Evolutionary conservation across 1,284 basidiomycete species (phyloP).

Genomic region (Leccinum solheimii): DNA sequence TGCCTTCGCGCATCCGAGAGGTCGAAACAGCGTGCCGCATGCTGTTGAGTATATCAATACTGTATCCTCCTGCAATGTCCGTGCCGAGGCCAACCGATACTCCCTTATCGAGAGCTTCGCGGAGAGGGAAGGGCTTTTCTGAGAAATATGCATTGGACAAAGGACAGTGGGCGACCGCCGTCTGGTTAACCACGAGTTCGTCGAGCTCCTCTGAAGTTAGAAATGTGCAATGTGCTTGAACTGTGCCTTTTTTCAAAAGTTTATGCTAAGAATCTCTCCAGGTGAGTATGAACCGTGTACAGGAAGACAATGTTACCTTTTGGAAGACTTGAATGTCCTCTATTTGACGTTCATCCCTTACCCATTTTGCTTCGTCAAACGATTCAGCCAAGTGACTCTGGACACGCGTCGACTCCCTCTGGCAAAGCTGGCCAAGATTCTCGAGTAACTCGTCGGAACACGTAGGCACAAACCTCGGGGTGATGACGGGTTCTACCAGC

Average conservation of each 20-base stretch:
- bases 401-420: slow-evolving; percentile 47
- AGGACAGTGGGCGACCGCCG: slow-evolving; percentile 80
- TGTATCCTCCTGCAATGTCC: slow-evolving; percentile 86
- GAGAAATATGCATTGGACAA: slow-evolving; percentile 87
- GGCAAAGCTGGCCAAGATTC: slow-evolving; percentile 57
- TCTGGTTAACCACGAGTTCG: slow-evolving; percentile 51
- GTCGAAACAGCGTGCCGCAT: slow-evolving; percentile 79
- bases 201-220: slow-evolving; percentile 51
- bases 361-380: slow-evolving; percentile 71
- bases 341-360: slow-evolving; percentile 55
- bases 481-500: slow-evolving; percentile 76
- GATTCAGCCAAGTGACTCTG: slow-evolving; percentile 82
- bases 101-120: slow-evolving; percentile 65
- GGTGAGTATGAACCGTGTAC: slow-evolving; percentile 5
- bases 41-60: slow-evolving; percentile 68
- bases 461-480: slow-evolving; percentile 81
- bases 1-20: slow-evolving; percentile 70
- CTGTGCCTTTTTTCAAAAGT: slow-evolving; percentile 60
- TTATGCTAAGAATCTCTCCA: slow-evolving; percentile 41
- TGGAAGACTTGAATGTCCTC: slow-evolving; percentile 77
- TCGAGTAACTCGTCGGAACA: slow-evolving; percentile 67
- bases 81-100: slow-evolving; percentile 77
- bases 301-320: slow-evolving; percentile 42
- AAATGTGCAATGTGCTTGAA: slow-evolving; percentile 88
- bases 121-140: slow-evolving; percentile 66